These are phyloP conservation scores for Solanum tacnaense DNA, from an alignment of 257 asterid genomes.

Conservation along the genomic window DNA sequence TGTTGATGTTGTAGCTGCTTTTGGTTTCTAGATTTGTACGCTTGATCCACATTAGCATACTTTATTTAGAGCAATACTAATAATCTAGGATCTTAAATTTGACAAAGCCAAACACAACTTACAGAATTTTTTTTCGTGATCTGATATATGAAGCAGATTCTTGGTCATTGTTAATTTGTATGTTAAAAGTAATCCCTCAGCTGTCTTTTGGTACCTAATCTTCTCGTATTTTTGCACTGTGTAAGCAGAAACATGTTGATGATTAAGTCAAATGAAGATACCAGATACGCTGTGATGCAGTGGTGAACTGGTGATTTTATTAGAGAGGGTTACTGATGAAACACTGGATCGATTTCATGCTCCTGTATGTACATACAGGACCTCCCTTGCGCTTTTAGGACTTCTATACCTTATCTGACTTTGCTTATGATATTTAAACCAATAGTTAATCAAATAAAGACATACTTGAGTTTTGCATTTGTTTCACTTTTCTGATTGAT, in stretches of 20 bases:
- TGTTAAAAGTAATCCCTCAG: neutral
- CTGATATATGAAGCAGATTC: neutral
- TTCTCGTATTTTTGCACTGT: neutral
- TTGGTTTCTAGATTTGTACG: neutral
- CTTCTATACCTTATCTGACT: neutral
- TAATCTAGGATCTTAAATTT: neutral
- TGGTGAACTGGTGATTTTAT: slow-evolving; percentile 43
- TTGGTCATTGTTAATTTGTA: neutral
- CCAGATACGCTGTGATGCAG: slow-evolving; percentile 48
- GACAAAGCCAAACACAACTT: neutral
- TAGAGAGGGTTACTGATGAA: neutral
- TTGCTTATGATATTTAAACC: neutral
- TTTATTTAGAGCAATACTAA: neutral
- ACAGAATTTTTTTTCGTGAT: neutral
- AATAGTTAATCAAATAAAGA: neutral
- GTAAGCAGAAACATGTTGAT: slow-evolving; percentile 37
- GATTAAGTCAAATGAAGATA: slow-evolving; percentile 68
- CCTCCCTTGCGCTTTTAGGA: neutral
- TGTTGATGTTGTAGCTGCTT: neutral
- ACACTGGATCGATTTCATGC: neutral
- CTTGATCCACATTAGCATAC: neutral
- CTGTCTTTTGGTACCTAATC: neutral
- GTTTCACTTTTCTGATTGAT: neutral
- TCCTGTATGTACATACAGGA: neutral
- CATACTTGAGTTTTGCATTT: neutral